phyloP scores from a whole-genome alignment of 768 basidiomycete species.

The Nidula microcarpa region DNA sequence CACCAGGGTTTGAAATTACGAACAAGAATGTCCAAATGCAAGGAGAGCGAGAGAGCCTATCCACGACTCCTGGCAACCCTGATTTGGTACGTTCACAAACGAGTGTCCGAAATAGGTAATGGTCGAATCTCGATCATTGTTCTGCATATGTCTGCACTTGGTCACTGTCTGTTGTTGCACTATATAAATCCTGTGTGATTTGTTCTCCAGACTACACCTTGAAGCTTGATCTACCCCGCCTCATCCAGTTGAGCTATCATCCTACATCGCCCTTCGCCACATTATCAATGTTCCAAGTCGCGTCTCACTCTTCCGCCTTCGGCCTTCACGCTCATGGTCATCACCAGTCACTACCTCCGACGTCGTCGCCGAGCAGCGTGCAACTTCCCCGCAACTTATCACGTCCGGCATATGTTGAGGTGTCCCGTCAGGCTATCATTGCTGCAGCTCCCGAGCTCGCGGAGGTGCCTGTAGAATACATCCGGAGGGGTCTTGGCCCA shows the following conservation, averaged over 20 bases:
- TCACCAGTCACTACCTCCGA: constrained; percentile 21
- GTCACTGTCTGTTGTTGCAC: neutral
- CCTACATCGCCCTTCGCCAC: constrained; percentile 1
- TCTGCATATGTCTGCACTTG: constrained; percentile 12
- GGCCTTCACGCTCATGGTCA: constrained; percentile 30
- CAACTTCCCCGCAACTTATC: constrained; percentile 73
- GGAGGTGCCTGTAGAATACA: constrained; percentile 64
- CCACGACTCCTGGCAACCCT: constrained; percentile 13
- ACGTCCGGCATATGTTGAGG: constrained; percentile 56
- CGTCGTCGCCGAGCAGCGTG: constrained; percentile 26
- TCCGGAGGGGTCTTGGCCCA: constrained; percentile 55
- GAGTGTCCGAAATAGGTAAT: constrained; percentile 29
- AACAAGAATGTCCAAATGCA: constrained; percentile 25
- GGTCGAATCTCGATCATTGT: constrained; percentile 26
- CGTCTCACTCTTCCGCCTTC: constrained; percentile 39
- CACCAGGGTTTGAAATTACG: constrained; percentile 3
- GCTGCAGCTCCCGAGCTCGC: constrained; percentile 68
- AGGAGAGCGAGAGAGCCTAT: constrained; percentile 14
- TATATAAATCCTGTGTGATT: constrained; percentile 4
- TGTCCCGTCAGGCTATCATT: constrained; percentile 54
- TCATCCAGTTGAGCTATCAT: neutral
- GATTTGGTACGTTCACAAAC: constrained; percentile 31
- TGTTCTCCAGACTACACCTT: constrained; percentile 2
- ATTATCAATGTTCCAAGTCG: constrained; percentile 43
- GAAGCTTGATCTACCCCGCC: constrained; percentile 5